Percentiles rank a stretch among this genome's conserved stretches.
Conservation (phyloP, 2,329 filamentous ascomycete genomes). For the Phoma sp. region DNA sequence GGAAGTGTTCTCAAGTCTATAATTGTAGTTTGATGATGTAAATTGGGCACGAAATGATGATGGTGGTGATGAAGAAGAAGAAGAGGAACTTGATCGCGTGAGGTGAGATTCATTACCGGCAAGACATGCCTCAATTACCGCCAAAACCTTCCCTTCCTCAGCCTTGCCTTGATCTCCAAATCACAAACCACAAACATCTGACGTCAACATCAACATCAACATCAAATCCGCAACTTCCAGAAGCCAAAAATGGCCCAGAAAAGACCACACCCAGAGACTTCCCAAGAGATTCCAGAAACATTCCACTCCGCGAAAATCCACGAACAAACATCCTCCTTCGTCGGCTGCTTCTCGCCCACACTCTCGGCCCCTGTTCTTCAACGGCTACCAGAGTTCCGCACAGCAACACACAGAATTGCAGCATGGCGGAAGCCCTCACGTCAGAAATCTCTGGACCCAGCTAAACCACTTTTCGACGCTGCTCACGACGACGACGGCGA, state of each 20-base stretch:
- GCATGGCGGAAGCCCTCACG: conserved; percentile 58
- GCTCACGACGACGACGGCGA: conserved; percentile 63
- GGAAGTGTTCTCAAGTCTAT: too few relatives aligned
- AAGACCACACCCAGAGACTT: conserved; percentile 31
- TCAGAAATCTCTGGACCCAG: conserved; percentile 53
- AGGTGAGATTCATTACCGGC: conserved; percentile 5
- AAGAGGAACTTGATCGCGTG: not conserved
- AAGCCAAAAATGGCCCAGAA: conserved; percentile 39
- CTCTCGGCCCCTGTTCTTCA: conserved; percentile 52
- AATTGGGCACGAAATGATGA: not conserved
- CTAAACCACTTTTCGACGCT: conserved; percentile 49
- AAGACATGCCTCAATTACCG: conserved; percentile 20
- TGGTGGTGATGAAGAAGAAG: not conserved
- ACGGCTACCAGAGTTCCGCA: conserved; percentile 51
- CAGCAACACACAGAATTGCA: conserved; percentile 59
- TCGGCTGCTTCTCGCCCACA: conserved; percentile 57
- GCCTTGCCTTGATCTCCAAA: not conserved
- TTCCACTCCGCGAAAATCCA: conserved; percentile 55
- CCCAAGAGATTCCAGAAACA: conserved; percentile 34
- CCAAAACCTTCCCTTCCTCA: conserved; percentile 18
- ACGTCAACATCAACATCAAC: not conserved
- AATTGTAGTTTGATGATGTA: not conserved
- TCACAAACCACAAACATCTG: conserved; percentile 10
- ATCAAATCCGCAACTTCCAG: not conserved
- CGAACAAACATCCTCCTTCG: conserved; percentile 60